Conservation (phyloP, 2,329 filamentous ascomycete genomes). For the Nigrograna mackinnonii region DNA sequence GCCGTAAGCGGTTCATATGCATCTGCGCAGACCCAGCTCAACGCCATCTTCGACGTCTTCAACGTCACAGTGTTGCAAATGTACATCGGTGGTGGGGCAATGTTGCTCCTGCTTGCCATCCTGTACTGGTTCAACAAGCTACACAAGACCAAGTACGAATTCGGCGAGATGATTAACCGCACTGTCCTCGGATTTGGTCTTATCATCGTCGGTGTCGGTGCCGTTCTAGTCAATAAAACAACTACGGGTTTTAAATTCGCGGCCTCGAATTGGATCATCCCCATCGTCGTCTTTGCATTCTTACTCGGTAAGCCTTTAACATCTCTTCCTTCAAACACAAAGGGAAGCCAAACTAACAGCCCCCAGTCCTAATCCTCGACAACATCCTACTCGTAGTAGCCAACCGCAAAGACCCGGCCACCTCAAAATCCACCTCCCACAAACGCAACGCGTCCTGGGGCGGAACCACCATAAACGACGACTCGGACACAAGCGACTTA, state of each 20-base stretch:
- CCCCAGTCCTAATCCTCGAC: no score
- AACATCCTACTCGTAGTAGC: no score
- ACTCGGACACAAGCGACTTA: no score
- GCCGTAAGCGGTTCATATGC: slow-evolving; percentile 15
- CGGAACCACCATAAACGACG: no score
- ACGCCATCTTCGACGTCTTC: slow-evolving; percentile 23
- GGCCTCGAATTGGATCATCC: slow-evolving; percentile 23
- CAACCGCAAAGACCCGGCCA: no score
- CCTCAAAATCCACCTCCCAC: no score
- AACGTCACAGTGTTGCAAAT: slow-evolving; percentile 28
- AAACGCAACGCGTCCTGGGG: no score
- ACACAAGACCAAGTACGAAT: slow-evolving; percentile 29
- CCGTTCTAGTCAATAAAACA: slow-evolving; percentile 19
- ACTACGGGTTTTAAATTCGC: slow-evolving; percentile 24
- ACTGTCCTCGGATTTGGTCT: slow-evolving; percentile 22
- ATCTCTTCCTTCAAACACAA: no score
- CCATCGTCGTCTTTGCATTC: slow-evolving; percentile 23
- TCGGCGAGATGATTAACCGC: slow-evolving; percentile 31
- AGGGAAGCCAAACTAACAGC: no score
- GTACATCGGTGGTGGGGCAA: slow-evolving; percentile 26
- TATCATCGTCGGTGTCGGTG: slow-evolving; percentile 19
- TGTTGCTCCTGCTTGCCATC: slow-evolving; percentile 58
- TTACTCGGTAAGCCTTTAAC: slow-evolving; percentile 14
- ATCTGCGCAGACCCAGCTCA: slow-evolving; percentile 7
- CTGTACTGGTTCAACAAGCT: slow-evolving; percentile 60